Evolutionary conservation across 169 alveolate species (phyloP).

Genomic region (Plasmodium gonderi): DNA sequence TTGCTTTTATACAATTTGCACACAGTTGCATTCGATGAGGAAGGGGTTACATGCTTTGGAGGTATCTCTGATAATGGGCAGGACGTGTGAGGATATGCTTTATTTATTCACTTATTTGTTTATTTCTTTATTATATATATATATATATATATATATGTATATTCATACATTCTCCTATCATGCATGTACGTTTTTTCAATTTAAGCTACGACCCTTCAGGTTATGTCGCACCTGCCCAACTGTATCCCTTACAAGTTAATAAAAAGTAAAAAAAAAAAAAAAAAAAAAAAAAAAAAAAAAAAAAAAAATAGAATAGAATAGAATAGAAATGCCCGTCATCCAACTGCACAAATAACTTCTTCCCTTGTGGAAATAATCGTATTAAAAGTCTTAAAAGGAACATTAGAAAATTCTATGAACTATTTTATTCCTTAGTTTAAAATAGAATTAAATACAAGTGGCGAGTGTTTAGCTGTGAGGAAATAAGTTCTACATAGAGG

Average conservation of each 20-base stretch:
- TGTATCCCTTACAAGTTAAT: neutral
- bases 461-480: neutral
- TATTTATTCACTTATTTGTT: too few relatives aligned
- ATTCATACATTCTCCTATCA: neutral
- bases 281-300: constrained; percentile 1
- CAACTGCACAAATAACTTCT: neutral
- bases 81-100: neutral
- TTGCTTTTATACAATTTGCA: neutral
- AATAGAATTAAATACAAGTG: neutral
- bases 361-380: neutral
- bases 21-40: neutral
- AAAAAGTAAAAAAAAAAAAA: neutral
- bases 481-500: neutral
- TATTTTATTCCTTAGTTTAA: neutral
- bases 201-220: neutral
- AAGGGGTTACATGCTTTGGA: neutral
- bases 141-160: too few relatives aligned
- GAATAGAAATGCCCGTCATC: neutral
- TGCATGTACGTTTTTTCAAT: neutral
- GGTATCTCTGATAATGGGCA: neutral
- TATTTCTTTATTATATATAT: too few relatives aligned
- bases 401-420: neutral
- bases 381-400: neutral
- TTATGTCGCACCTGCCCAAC: too few relatives aligned
- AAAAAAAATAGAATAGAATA: too few relatives aligned